These are phyloP conservation scores for Ophiosphaerella herpotricha DNA, from an alignment of 2,329 filamentous ascomycete genomes.

Conservation along the genomic window DNA sequence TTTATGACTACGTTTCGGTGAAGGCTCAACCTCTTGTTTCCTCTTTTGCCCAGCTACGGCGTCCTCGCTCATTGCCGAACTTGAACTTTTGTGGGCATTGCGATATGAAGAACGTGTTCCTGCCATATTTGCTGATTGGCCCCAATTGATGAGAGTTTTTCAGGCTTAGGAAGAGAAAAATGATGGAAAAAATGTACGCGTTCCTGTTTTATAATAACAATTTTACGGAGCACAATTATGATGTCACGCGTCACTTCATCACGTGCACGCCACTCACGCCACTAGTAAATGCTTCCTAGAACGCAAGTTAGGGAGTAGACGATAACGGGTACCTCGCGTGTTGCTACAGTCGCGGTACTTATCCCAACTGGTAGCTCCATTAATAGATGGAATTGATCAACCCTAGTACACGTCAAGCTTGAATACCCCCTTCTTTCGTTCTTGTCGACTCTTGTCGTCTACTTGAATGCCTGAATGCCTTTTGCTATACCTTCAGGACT, in stretches of 20 bases:
- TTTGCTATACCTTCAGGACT: constrained; percentile 78
- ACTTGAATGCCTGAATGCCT: constrained; percentile 60
- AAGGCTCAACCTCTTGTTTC: constrained; percentile 43
- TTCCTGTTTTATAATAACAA: too few relatives aligned
- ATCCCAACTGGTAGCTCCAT: too few relatives aligned
- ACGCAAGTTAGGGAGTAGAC: neutral
- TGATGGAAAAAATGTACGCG: neutral
- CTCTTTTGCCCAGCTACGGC: constrained; percentile 46
- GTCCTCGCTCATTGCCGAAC: constrained; percentile 32
- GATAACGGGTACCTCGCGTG: too few relatives aligned
- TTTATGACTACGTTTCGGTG: constrained; percentile 52
- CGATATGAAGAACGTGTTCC: constrained; percentile 35
- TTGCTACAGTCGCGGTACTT: too few relatives aligned
- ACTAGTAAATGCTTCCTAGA: neutral
- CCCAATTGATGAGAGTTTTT: neutral
- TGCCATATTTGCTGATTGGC: constrained; percentile 22
- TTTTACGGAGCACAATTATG: too few relatives aligned
- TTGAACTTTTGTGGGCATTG: constrained; percentile 19
- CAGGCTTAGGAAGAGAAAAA: neutral
- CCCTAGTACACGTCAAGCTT: too few relatives aligned
- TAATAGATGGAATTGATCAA: too few relatives aligned
- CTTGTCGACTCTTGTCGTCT: neutral
- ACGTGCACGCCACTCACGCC: neutral
- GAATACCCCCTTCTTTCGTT: too few relatives aligned
- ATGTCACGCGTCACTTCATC: neutral